Evolutionary conservation across 2,329 filamentous ascomycete species (phyloP).

Genomic region (Talaromyces pinophilus): DNA sequence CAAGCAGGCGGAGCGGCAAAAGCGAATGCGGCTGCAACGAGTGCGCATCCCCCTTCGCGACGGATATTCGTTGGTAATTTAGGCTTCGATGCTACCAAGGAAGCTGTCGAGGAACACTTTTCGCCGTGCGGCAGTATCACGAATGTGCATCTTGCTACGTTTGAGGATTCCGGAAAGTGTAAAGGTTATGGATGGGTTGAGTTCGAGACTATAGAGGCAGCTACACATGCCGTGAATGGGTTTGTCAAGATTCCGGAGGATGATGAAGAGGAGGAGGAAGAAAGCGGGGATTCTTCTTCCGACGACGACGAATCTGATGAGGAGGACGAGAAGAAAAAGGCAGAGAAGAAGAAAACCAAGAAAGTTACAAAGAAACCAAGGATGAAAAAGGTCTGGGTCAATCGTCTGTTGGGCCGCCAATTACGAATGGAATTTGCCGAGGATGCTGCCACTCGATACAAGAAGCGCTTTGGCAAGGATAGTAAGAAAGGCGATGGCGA

Average conservation of each 20-base stretch:
- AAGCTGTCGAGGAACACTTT: conserved; percentile 79
- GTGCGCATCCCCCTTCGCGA: conserved; percentile 69
- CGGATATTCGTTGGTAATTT: conserved; percentile 89
- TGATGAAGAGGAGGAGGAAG: conserved; percentile 53
- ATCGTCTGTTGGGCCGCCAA: conserved; percentile 74
- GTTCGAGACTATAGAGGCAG: conserved; percentile 76
- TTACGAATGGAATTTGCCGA: conserved; percentile 92
- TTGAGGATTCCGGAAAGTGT: conserved; percentile 95
- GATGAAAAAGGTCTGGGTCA: conserved; percentile 70
- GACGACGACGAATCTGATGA: conserved; percentile 26
- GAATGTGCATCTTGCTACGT: conserved; percentile 86
- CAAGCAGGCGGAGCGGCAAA: conserved; percentile 33
- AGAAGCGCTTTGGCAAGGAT: conserved; percentile 87
- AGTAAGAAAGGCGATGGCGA: conserved; percentile 43
- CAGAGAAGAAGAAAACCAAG: conserved; percentile 33
- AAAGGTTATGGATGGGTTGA: conserved; percentile 97
- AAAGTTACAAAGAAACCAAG: conserved; percentile 30
- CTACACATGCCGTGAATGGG: conserved; percentile 75
- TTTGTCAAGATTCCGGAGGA: conserved; percentile 66
- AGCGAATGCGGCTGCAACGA: conserved; percentile 32
- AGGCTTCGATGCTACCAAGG: conserved; percentile 76
- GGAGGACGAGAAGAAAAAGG: conserved; percentile 30
- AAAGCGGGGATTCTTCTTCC: conserved; percentile 48
- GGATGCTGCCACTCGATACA: conserved; percentile 83
- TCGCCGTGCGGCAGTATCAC: conserved; percentile 79